phyloP scores from a whole-genome alignment of 768 basidiomycete species.

The Gyrodon lividus region DNA sequence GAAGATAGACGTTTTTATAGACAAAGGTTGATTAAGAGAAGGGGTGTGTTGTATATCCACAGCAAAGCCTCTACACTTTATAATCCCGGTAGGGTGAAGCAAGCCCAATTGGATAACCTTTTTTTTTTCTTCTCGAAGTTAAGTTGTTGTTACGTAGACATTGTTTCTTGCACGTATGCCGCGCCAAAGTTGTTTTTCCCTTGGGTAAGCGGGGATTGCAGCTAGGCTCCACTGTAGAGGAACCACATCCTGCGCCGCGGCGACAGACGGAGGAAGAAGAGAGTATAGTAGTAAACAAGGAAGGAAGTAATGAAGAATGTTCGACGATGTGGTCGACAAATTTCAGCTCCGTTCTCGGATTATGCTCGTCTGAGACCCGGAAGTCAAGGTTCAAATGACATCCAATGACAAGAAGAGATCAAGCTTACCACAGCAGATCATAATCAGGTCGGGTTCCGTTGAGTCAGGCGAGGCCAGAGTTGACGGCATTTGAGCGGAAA shows the following conservation, averaged over 20 bases:
- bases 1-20: conserved; percentile 15
- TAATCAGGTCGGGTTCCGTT: background rate
- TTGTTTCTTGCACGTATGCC: conserved; percentile 3
- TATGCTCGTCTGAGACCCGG: background rate
- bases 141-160: conserved; percentile 23
- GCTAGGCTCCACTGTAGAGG: too few relatives aligned
- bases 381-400: too few relatives aligned
- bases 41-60: background rate
- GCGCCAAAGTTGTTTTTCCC: conserved; percentile 9
- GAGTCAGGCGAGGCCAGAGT: background rate
- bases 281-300: conserved; percentile 12
- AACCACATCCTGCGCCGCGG: conserved; percentile 16
- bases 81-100: conserved; percentile 12
- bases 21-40: conserved; percentile 20
- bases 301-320: conserved; percentile 2
- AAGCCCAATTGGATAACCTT: conserved; percentile 11
- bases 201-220: conserved; percentile 11
- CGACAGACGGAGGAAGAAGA: conserved; percentile 20
- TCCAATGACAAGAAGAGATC: background rate
- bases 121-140: conserved; percentile 10
- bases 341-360: conserved; percentile 7
- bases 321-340: conserved; percentile 1
- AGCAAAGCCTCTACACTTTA: conserved; percentile 12
- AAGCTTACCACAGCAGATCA: too few relatives aligned
- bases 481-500: conserved; percentile 27